Conservation (phyloP, 768 basidiomycete genomes). For the Plicaturopsis crispa region DNA sequence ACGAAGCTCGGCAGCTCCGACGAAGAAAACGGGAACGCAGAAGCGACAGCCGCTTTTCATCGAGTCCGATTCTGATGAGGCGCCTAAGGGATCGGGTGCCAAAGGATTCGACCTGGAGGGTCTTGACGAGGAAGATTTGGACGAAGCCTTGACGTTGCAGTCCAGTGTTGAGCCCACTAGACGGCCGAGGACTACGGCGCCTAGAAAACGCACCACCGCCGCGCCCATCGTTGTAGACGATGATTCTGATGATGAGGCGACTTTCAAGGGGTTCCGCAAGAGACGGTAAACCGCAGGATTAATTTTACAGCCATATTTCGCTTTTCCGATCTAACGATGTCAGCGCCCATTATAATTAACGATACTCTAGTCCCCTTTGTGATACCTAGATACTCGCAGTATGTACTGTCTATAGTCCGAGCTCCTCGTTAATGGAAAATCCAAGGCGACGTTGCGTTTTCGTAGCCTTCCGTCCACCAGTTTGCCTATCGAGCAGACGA, state of each 20-base stretch:
- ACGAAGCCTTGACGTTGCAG: slow-evolving; percentile 17
- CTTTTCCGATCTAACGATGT: no score
- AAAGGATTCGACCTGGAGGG: no score
- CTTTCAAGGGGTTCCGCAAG: slow-evolving; percentile 68
- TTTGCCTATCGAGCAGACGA: slow-evolving; percentile 57
- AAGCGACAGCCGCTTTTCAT: slow-evolving; percentile 45
- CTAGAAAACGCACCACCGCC: slow-evolving; percentile 21
- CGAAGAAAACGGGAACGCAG: slow-evolving; percentile 15
- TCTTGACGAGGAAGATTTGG: slow-evolving; percentile 11
- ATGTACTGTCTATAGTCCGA: no score
- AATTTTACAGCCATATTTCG: no score
- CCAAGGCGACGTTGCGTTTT: slow-evolving; percentile 82
- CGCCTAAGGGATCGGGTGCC: no score
- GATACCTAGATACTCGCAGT: no score
- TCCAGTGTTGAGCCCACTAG: slow-evolving; percentile 16
- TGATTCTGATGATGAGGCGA: slow-evolving; percentile 64
- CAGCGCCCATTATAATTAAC: no score
- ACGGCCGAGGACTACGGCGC: slow-evolving; percentile 12
- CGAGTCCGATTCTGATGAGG: slow-evolving; percentile 39
- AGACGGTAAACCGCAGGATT: no score
- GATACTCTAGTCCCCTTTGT: no score
- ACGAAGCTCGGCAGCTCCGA: slow-evolving; percentile 5
- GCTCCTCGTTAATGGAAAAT: slow-evolving; percentile 77
- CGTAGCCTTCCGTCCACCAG: slow-evolving; percentile 81
- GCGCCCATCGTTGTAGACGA: slow-evolving; percentile 44